Percentiles rank a stretch among this genome's conserved stretches.
Conservation (phyloP, 768 basidiomycete species). For the Strobilomyces echinocephalus region DNA sequence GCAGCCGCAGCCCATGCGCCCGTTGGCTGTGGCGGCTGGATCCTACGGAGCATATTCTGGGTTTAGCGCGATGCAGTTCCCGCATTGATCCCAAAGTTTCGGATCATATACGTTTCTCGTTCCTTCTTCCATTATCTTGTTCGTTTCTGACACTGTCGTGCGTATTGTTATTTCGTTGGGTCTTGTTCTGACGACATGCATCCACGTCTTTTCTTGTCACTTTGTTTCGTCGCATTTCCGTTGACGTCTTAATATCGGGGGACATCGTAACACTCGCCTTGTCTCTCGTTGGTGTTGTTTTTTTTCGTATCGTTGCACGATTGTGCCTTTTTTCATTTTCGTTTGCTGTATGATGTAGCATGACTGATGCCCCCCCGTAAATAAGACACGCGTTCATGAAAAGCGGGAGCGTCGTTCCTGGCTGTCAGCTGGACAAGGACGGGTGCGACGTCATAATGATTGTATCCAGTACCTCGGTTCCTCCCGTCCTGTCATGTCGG, state of each 20-base stretch:
- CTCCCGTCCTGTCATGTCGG: too few species aligned
- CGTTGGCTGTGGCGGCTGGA: slow-evolving; percentile 7
- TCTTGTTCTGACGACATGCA: slow-evolving; percentile 5
- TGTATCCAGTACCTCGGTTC: too few species aligned
- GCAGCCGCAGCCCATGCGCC: slow-evolving; percentile 24
- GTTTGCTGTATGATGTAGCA: not conserved
- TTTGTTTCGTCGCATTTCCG: not conserved
- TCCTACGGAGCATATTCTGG: slow-evolving; percentile 20
- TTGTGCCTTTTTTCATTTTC: not conserved
- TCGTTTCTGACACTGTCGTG: not conserved
- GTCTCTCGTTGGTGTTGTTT: not conserved
- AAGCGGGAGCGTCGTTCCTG: too few species aligned
- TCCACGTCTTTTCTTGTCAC: not conserved
- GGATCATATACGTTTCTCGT: not conserved
- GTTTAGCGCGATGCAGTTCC: slow-evolving; percentile 25
- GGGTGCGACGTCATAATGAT: too few species aligned
- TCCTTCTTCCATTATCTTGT: too few species aligned
- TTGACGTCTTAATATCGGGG: not conserved
- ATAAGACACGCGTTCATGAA: too few species aligned
- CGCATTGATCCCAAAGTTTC: not conserved
- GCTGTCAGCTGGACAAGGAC: too few species aligned
- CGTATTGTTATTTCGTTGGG: slow-evolving; percentile 21
- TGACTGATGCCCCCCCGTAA: too few species aligned
- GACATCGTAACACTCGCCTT: not conserved
- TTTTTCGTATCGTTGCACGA: not conserved